Conservation (phyloP, 2,329 filamentous ascomycete species). For the Elsinoe ampelina region DNA sequence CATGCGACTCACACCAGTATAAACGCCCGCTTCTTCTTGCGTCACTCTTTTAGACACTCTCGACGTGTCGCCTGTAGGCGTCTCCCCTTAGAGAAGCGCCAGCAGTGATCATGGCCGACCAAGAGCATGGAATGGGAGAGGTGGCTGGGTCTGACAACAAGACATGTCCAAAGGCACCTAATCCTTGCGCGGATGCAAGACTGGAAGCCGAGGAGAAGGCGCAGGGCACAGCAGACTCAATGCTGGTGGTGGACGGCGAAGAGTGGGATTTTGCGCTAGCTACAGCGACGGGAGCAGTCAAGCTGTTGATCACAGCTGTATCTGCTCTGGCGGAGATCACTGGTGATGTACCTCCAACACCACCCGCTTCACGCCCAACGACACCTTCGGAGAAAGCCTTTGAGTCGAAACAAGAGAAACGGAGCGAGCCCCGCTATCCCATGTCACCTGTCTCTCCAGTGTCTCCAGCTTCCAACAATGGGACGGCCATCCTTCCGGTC, state of each 20-base stretch:
- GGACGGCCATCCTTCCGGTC: slow-evolving; percentile 28
- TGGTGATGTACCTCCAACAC: slow-evolving; percentile 73
- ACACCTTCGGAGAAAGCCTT: slow-evolving; percentile 43
- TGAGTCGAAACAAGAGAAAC: slow-evolving; percentile 19
- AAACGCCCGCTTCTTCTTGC: slow-evolving; percentile 3
- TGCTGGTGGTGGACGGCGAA: slow-evolving; percentile 25
- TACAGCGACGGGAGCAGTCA: slow-evolving; percentile 63
- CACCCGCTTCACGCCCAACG: slow-evolving; percentile 53
- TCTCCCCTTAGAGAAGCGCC: background rate
- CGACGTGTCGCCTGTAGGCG: background rate
- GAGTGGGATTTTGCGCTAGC: slow-evolving; percentile 64
- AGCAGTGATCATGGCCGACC: background rate
- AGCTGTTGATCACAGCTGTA: slow-evolving; percentile 57
- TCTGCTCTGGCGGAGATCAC: slow-evolving; percentile 58
- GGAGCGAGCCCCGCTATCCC: background rate
- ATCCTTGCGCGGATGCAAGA: slow-evolving; percentile 12
- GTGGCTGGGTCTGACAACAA: background rate
- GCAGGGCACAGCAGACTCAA: slow-evolving; percentile 19
- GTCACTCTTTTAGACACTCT: background rate
- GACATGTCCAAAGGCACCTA: slow-evolving; percentile 10
- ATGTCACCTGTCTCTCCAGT: slow-evolving; percentile 28
- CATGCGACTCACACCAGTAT: slow-evolving; percentile 1
- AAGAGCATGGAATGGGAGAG: background rate
- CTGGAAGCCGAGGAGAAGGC: slow-evolving; percentile 14
- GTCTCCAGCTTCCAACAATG: slow-evolving; percentile 32